Percentiles rank a stretch among this genome's conserved stretches.
Conservation (phyloP, 2,329 filamentous ascomycete species). For the Monilinia laxa region DNA sequence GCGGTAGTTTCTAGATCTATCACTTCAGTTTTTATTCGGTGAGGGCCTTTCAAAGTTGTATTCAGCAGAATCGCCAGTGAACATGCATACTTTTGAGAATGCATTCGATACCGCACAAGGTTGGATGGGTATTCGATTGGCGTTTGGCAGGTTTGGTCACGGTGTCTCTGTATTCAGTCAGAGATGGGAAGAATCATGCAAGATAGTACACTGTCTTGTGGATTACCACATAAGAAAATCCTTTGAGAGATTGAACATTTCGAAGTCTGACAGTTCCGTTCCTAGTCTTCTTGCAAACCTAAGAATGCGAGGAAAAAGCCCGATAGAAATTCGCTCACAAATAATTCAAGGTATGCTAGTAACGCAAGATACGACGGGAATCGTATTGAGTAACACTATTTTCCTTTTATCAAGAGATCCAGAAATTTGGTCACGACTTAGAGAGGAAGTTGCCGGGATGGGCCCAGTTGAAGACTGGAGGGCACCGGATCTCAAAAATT, state of each 20-base stretch:
- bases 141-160: conserved; percentile 7
- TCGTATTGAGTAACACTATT: conserved; percentile 17
- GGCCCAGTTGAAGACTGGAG: not conserved
- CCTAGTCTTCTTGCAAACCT: not conserved
- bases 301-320: no score
- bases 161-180: not conserved
- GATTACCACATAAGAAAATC: conserved; percentile 3
- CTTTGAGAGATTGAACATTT: not conserved
- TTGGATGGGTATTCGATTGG: conserved; percentile 17
- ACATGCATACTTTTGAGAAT: not conserved
- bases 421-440: not conserved
- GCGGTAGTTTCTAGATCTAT: conserved; percentile 11
- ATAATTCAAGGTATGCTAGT: conserved; percentile 18
- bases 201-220: conserved; percentile 13
- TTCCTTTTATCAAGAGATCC: conserved; percentile 4
- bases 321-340: conserved; percentile 7
- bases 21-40: conserved; percentile 19
- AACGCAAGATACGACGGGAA: conserved; percentile 15
- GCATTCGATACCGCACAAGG: conserved; percentile 12
- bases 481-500: not conserved
- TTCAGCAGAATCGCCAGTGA: not conserved
- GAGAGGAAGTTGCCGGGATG: not conserved
- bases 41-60: not conserved
- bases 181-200: conserved; percentile 3
- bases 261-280: not conserved